These are phyloP conservation scores for Trypanosoma rangeli DNA, from an alignment of 208 protist genomes.

Conservation along the genomic window DNA sequence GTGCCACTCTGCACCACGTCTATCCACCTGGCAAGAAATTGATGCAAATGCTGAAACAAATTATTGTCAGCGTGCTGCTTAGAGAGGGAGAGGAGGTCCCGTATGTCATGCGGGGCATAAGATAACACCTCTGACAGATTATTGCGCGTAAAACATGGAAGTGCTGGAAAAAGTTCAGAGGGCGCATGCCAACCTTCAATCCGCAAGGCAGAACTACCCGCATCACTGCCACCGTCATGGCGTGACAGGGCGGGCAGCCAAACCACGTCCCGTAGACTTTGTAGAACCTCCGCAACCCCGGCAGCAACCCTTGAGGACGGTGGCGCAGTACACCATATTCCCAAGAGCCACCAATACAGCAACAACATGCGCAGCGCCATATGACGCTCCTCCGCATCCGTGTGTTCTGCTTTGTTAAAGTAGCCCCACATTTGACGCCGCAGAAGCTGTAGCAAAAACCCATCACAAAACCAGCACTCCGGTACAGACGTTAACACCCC, in stretches of 20 bases:
- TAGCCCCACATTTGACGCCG: background rate
- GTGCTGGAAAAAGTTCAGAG: constrained; percentile 20
- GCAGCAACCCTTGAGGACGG: background rate
- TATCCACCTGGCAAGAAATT: constrained; percentile 22
- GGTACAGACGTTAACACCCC: constrained; percentile 21
- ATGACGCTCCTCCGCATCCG: constrained; percentile 1
- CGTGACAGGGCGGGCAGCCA: constrained; percentile 22
- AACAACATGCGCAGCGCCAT: constrained; percentile 20
- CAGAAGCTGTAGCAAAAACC: constrained; percentile 10
- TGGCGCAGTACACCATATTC: constrained; percentile 12
- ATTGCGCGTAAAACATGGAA: constrained; percentile 4
- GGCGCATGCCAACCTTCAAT: background rate
- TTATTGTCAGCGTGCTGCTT: background rate
- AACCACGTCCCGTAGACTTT: background rate
- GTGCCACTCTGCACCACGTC: constrained; percentile 5
- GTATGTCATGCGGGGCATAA: constrained; percentile 21
- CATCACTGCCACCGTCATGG: background rate
- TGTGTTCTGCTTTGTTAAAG: background rate
- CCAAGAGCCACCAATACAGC: constrained; percentile 31
- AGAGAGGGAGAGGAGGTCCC: constrained; percentile 12
- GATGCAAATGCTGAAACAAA: background rate
- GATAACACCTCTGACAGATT: constrained; percentile 5
- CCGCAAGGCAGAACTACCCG: background rate
- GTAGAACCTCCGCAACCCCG: constrained; percentile 3
- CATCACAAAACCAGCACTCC: constrained; percentile 19